Conservation (phyloP, 2,329 filamentous ascomycete genomes). For the Fusarium pininemorale region DNA sequence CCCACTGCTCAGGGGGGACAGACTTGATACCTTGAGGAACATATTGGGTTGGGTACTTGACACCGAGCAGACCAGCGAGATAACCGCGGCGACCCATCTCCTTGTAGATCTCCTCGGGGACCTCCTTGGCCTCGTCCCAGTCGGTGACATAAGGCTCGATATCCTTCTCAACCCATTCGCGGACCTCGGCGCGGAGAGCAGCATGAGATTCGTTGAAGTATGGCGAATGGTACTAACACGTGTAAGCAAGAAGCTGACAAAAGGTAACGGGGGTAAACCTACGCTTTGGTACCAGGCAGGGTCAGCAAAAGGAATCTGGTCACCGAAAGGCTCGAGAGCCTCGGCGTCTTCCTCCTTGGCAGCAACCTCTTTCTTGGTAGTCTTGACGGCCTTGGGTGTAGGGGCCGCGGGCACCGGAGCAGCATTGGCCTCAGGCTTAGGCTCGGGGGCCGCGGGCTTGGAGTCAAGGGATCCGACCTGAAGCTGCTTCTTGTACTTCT, state of each 20-base stretch:
- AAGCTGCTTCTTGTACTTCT: constrained; percentile 82
- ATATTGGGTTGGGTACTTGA: constrained; percentile 81
- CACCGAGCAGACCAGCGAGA: constrained; percentile 88
- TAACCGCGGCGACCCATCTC: constrained; percentile 94
- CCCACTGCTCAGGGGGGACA: constrained; percentile 90
- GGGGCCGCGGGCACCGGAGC: constrained; percentile 47
- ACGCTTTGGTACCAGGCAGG: constrained; percentile 95
- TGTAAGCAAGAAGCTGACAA: constrained; percentile 6
- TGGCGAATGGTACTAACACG: constrained; percentile 85
- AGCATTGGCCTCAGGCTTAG: constrained; percentile 74
- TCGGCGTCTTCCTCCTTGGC: constrained; percentile 65
- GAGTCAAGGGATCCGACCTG: constrained; percentile 88
- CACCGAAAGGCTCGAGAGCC: constrained; percentile 84
- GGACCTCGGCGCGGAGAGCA: constrained; percentile 87
- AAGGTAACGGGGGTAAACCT: constrained; percentile 49
- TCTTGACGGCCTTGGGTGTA: constrained; percentile 49
- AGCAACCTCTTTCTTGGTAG: constrained; percentile 56
- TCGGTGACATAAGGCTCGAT: constrained; percentile 93
- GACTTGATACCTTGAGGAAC: constrained; percentile 75
- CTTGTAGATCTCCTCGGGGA: constrained; percentile 91
- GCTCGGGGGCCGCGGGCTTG: constrained; percentile 84
- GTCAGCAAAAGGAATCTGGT: constrained; percentile 89
- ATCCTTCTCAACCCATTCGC: constrained; percentile 88
- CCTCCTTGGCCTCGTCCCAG: constrained; percentile 95
- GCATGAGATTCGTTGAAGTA: constrained; percentile 97